phyloP scores from a whole-genome alignment of 495 filamentous ascomycete genomes.

The Penicillium silybi region DNA sequence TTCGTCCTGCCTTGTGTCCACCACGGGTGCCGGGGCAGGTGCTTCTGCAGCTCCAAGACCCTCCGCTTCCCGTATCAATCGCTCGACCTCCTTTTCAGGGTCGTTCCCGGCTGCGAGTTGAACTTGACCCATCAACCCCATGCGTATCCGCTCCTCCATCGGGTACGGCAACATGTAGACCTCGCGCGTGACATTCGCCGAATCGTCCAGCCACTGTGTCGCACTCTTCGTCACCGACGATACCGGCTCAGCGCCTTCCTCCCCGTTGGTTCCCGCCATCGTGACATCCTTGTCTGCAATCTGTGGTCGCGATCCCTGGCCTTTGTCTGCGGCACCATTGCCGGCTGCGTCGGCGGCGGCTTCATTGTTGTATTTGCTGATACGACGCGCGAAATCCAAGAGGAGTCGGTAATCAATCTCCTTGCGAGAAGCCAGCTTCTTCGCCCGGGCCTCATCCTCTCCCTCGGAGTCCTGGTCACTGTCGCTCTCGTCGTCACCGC shows the following conservation, averaged over 20 bases:
- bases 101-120: constrained; percentile 37
- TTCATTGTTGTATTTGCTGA: constrained; percentile 47
- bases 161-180: constrained; percentile 46
- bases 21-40: constrained; percentile 16
- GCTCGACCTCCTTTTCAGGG: constrained; percentile 40
- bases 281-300: constrained; percentile 24
- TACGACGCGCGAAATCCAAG: constrained; percentile 44
- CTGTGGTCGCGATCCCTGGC: constrained; percentile 13
- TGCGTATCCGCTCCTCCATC: constrained; percentile 46
- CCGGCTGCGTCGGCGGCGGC: constrained; percentile 44
- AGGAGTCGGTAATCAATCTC: constrained; percentile 44
- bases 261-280: constrained; percentile 30
- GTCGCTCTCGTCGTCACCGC: constrained; percentile 28
- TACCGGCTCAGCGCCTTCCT: constrained; percentile 32
- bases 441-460: constrained; percentile 16
- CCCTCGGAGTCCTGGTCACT: constrained; percentile 25
- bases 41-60: constrained; percentile 32
- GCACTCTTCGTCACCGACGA: constrained; percentile 41
- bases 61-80: constrained; percentile 41
- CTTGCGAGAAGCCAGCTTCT: constrained; percentile 11
- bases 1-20: constrained; percentile 28
- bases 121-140: constrained; percentile 46
- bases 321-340: constrained; percentile 18
- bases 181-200: constrained; percentile 40
- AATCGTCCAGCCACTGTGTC: constrained; percentile 44